These are phyloP conservation scores for Ophiostoma ips DNA, from an alignment of 2,329 filamentous ascomycete species.

Conservation along the genomic window DNA sequence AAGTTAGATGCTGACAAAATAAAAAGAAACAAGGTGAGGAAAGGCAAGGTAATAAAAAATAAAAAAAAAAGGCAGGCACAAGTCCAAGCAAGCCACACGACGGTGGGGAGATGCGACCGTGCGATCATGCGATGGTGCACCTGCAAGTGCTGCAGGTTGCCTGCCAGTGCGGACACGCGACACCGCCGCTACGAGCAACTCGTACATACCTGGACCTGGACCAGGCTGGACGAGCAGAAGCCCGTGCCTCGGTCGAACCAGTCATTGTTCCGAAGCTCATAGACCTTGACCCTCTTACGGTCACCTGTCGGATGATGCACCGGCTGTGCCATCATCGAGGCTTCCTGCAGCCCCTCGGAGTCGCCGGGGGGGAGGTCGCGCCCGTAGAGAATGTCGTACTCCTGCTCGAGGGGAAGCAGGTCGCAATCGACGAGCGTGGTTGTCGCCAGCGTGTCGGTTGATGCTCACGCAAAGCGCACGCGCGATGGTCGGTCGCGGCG, in stretches of 20 bases:
- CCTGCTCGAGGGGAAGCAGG: conserved; percentile 46
- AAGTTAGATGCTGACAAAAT: neutral
- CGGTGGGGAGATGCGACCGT: too few species aligned
- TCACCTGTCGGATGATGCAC: conserved; percentile 56
- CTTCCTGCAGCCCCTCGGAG: conserved; percentile 41
- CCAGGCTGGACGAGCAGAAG: conserved; percentile 71
- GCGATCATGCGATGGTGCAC: too few species aligned
- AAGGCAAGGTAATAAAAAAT: neutral
- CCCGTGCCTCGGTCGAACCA: conserved; percentile 97
- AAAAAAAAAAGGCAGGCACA: neutral
- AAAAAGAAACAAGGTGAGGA: conserved; percentile 5
- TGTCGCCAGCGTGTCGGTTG: conserved; percentile 35
- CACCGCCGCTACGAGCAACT: too few species aligned
- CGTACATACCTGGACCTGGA: conserved; percentile 41
- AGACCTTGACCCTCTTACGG: conserved; percentile 86
- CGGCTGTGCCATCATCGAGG: conserved; percentile 57
- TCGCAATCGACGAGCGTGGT: conserved; percentile 39
- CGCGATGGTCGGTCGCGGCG: conserved; percentile 17
- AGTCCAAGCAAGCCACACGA: too few species aligned
- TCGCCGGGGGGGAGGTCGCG: conserved; percentile 25
- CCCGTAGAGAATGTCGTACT: conserved; percentile 41
- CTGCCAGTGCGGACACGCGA: too few species aligned
- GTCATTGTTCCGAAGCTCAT: conserved; percentile 96
- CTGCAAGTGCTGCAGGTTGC: too few species aligned
- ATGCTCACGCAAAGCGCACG: conserved; percentile 16